These are phyloP conservation scores for Crithidia bombi DNA, from an alignment of 208 protist species.

Conservation along the genomic window DNA sequence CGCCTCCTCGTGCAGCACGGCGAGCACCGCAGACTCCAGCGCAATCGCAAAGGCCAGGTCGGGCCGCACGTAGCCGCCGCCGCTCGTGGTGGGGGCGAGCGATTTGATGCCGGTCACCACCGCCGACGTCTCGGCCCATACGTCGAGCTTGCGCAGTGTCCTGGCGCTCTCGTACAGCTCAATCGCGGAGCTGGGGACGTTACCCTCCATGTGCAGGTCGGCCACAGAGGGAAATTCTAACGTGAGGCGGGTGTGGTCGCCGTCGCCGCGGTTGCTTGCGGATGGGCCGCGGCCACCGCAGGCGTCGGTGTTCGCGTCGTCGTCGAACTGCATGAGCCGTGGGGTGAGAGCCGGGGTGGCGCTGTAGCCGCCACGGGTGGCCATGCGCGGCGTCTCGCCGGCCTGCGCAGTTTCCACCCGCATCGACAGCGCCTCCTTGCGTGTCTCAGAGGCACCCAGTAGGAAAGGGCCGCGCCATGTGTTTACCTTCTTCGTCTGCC, in stretches of 20 bases:
- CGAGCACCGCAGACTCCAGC: conserved; percentile 63
- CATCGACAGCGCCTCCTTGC: conserved; percentile 43
- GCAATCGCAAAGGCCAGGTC: conserved; percentile 84
- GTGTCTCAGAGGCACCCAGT: conserved; percentile 55
- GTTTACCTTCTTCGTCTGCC: conserved; percentile 62
- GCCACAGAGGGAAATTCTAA: conserved; percentile 56
- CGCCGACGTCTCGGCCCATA: conserved; percentile 38
- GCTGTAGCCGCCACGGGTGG: conserved; percentile 16
- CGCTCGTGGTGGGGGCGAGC: conserved; percentile 32
- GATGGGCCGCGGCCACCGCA: conserved; percentile 24
- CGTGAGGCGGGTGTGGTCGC: conserved; percentile 40
- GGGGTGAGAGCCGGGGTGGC: conserved; percentile 55
- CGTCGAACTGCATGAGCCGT: conserved; percentile 43
- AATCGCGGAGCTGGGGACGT: conserved; percentile 28
- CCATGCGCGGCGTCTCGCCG: conserved; percentile 52
- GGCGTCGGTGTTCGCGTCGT: conserved; percentile 31
- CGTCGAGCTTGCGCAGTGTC: conserved; percentile 51
- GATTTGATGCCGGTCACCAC: conserved; percentile 41
- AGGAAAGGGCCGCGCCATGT: conserved; percentile 54
- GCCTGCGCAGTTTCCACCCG: conserved; percentile 58
- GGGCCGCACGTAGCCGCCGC: conserved; percentile 58
- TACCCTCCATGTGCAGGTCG: conserved; percentile 35
- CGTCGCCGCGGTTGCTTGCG: conserved; percentile 7
- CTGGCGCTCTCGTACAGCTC: conserved; percentile 55
- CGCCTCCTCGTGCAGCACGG: conserved; percentile 73